Conservation (phyloP, 2,329 filamentous ascomycete genomes). For the Fragosphaeria purpurea region DNA sequence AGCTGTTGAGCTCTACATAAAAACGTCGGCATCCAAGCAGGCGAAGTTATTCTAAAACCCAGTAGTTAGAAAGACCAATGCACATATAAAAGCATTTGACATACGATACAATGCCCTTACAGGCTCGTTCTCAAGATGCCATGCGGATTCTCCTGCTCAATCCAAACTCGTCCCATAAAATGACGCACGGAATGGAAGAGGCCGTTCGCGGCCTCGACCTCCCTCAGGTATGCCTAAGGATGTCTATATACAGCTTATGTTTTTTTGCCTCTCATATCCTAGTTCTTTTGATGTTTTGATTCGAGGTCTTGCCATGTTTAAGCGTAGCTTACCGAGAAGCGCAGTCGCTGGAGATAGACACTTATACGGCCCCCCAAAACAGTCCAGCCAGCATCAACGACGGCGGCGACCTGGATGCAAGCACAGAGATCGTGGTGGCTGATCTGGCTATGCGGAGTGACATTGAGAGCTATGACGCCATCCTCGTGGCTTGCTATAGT, state of each 20-base stretch:
- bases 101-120: no score
- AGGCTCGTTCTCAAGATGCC: no score
- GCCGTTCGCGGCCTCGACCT: constrained; percentile 34
- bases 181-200: constrained; percentile 56
- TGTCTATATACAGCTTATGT: background rate
- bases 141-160: constrained; percentile 60
- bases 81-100: no score
- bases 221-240: constrained; percentile 22
- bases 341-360: constrained; percentile 40
- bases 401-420: constrained; percentile 54
- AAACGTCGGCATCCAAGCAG: no score
- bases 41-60: no score
- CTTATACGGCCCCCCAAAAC: constrained; percentile 54
- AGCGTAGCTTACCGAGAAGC: background rate
- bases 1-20: no score
- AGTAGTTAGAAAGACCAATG: no score
- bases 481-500: constrained; percentile 83
- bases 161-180: constrained; percentile 63
- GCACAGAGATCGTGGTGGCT: constrained; percentile 50
- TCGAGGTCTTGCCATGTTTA: background rate
- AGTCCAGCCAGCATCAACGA: constrained; percentile 72
- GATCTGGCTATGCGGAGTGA: constrained; percentile 32
- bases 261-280: background rate
- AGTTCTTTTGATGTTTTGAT: no score
- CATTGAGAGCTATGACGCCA: constrained; percentile 50